Evolutionary conservation across 2,329 filamentous ascomycete species (phyloP), one percentile per base, ranked within the genome.

Genomic region (Didymella pinodella): DNA sequence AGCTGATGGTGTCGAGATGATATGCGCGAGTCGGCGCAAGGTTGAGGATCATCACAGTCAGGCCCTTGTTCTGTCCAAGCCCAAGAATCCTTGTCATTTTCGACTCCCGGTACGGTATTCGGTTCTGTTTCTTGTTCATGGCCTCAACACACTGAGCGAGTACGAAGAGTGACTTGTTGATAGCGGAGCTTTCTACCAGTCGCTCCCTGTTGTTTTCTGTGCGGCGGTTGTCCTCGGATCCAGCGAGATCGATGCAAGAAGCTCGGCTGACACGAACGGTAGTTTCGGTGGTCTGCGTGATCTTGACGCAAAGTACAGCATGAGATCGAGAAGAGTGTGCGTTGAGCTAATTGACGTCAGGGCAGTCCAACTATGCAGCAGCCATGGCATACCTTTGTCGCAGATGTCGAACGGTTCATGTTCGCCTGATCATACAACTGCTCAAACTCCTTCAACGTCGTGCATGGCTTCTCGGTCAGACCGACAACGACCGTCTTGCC

Each of bases 31-130:
- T 84, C 0, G 95, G 93, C 0, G 94, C 92, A 2, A 98, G 85
- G 72, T 98, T 98, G 36, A 98, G 83, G 58, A 98, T 95, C 95
- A 98, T 98, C 72, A 98, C 86, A 0, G 93, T 97, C 66, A 97
- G 87, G 49, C 95, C 94, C 65, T 96, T 92, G 79, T 98, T 97
- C 79, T 97, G 94, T 2, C 94, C 94, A 8, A 98, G 80, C 0
- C 91, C 94, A 26, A 98, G 79, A 54, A 98, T 97, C 46, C 94
- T 86, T 0, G 95, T 98, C 94, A 98, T 97, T 82, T 98, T 97
- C 53, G 91, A 95, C 75, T 97, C 94, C 56, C 94, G 86, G 76
- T 96, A 98, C 0, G 95, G 94, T 70, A 98, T 94, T 32, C 94
- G 87, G 68, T 78, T 76, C 60, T 88, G 85, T 70, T 88, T 88